Evolutionary conservation across 2,329 filamentous ascomycete species (phyloP), one percentile per base, ranked within the genome.

Genomic region (Whalleya microplaca): DNA sequence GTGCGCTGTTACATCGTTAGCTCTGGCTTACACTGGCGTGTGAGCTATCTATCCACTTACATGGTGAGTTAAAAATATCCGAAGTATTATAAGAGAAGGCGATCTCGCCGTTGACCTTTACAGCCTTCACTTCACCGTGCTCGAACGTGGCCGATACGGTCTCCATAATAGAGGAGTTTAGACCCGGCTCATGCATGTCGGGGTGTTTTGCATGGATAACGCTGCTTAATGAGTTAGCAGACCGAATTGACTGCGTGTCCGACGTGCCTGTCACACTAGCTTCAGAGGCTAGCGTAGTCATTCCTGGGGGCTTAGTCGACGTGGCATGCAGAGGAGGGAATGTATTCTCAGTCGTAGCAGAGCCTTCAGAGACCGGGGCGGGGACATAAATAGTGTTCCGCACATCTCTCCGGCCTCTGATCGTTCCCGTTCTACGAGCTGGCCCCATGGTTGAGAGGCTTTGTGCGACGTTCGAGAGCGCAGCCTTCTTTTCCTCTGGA

Each of bases 241-340:
- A 99, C 47, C 93, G 88, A 58, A 98, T 89, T 0, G 95, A 98
- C 53, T 94, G 92, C 2, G 91, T 92, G 72, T 99, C 95, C 1
- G 92, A 96, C 16, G 80, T 78, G 21, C 75, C 81, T 1, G 80
- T 76, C 29, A 81, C 70, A 77, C 84, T 80, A 50, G 82, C 77
- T 71, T 90, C 87, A 16, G 92, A 86, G 7, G 86, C 80, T 42
- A 89, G 75, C 2, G 82, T 77, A 41, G 80, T 76, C 41, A 84
- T 71, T 2, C 83, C 78, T 3, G 82, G 76, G 9, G 81, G 72
- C 65, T 74, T 75, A 53, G 76, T 70, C 60, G 68, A 62, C 40
- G 72, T 64, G 1, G 73, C 64, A 4, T 71, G 71, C n/a, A 73
- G 57, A 29, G 75, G 76, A 21, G 70, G 69, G 64, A 73, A 69